These are phyloP conservation scores for Pythium rishiriense DNA, from an alignment of 352 stramenopile genomes.

Conservation along the genomic window DNA sequence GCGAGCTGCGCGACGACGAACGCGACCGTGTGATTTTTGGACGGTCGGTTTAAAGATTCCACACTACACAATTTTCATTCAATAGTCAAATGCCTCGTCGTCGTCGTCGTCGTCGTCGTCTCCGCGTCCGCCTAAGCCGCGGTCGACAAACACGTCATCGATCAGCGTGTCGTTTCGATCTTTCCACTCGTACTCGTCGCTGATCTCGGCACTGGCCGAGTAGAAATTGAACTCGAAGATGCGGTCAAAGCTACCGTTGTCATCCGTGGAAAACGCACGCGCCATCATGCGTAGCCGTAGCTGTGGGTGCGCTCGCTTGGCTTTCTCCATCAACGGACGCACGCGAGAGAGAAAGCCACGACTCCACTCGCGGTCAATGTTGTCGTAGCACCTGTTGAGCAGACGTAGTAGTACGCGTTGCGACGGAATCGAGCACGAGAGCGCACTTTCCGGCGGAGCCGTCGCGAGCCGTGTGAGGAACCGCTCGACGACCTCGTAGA, in stretches of 20 bases:
- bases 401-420: slow-evolving; percentile 1
- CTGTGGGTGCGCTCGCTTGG: background rate
- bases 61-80: background rate
- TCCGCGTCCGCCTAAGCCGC: background rate
- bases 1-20: slow-evolving; percentile 7
- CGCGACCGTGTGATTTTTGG: slow-evolving; percentile 17
- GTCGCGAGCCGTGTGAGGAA: background rate
- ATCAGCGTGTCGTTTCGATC: background rate
- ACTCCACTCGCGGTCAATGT: background rate
- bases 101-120: background rate
- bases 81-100: background rate
- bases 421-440: background rate
- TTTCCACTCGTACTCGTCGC: slow-evolving; percentile 6
- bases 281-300: background rate
- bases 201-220: background rate
- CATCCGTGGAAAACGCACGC: background rate
- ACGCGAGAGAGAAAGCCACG: background rate
- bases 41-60: too few relatives aligned
- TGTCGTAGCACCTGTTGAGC: background rate
- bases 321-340: background rate
- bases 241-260: background rate
- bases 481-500: slow-evolving; percentile 2
- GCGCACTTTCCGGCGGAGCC: background rate
- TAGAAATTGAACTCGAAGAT: slow-evolving; percentile 7
- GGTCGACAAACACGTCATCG: slow-evolving; percentile 7